Percentiles rank a stretch among this genome's conserved stretches.
These are phyloP conservation scores for Didymellaceae sp. DNA, from an alignment of 2,329 filamentous ascomycete species.

Conservation along the genomic window DNA sequence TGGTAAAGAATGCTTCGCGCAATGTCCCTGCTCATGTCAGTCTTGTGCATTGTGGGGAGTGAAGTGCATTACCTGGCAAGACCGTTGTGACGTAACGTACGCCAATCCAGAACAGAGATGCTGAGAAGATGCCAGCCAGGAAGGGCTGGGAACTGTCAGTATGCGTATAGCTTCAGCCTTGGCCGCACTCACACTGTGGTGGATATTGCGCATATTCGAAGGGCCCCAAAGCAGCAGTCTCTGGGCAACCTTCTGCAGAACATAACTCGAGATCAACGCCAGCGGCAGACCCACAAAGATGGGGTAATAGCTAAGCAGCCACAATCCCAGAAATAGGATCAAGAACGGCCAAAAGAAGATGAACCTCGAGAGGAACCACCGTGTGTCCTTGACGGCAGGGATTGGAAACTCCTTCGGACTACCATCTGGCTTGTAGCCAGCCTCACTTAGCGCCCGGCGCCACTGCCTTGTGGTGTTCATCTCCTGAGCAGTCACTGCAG, in stretches of 20 bases:
- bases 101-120: constrained; percentile 80
- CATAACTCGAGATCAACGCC: constrained; percentile 69
- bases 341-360: constrained; percentile 89
- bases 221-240: constrained; percentile 83
- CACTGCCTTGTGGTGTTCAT: constrained; percentile 86
- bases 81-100: constrained; percentile 77
- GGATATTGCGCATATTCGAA: constrained; percentile 84
- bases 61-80: constrained; percentile 67
- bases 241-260: constrained; percentile 77
- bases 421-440: constrained; percentile 81
- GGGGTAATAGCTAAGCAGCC: constrained; percentile 74
- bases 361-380: constrained; percentile 80
- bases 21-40: constrained; percentile 66
- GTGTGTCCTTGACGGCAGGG: constrained; percentile 76
- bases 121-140: constrained; percentile 91
- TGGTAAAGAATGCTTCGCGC: constrained; percentile 72
- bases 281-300: constrained; percentile 79
- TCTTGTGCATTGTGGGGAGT: neutral
- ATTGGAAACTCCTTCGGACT: constrained; percentile 77
- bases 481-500: constrained; percentile 81
- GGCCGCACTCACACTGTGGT: constrained; percentile 73
- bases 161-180: neutral
- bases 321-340: constrained; percentile 73
- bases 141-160: constrained; percentile 69
- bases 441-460: constrained; percentile 81